A percentile compares a stretch with the other conserved stretches of the same genome.
phyloP scores from a whole-genome alignment of 2,329 filamentous ascomycete species.

The Dactylellina sp. region DNA sequence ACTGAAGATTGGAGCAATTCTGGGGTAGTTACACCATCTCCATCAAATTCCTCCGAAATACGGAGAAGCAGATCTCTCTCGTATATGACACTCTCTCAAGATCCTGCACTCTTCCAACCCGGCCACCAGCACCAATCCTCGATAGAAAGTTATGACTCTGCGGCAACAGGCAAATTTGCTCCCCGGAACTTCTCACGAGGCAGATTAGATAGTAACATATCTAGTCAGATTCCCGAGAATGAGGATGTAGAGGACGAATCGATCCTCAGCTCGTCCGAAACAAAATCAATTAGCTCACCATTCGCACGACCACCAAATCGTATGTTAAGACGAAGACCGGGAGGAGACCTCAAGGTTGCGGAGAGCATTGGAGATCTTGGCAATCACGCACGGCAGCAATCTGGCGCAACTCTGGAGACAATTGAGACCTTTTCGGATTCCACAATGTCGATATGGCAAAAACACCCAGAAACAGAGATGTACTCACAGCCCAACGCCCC shows the following conservation, averaged over 20 bases:
- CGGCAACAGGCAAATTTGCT: constrained; percentile 35
- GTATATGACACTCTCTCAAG: constrained; percentile 59
- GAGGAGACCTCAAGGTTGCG: constrained; percentile 78
- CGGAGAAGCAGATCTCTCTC: constrained; percentile 62
- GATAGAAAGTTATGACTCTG: constrained; percentile 48
- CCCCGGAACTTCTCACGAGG: constrained; percentile 41
- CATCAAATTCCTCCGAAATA: constrained; percentile 65
- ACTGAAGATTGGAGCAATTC: constrained; percentile 64
- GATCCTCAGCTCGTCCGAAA: constrained; percentile 31
- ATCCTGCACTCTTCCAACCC: constrained; percentile 28
- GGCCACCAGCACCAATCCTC: constrained; percentile 44
- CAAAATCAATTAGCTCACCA: constrained; percentile 39
- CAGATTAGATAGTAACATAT: constrained; percentile 35
- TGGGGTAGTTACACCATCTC: constrained; percentile 70
- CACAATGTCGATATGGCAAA: constrained; percentile 56
- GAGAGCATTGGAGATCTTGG: constrained; percentile 74
- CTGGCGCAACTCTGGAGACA: constrained; percentile 58
- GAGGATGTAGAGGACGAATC: constrained; percentile 43
- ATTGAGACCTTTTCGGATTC: constrained; percentile 55
- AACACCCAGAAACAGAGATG: constrained; percentile 54
- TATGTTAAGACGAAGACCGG: constrained; percentile 77
- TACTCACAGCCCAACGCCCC: constrained; percentile 49
- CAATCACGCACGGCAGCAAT: constrained; percentile 61
- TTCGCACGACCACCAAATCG: constrained; percentile 63
- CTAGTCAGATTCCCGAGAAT: constrained; percentile 40